phyloP scores from a whole-genome alignment of 164 flowering plant species.

The Vitis cinerea region DNA sequence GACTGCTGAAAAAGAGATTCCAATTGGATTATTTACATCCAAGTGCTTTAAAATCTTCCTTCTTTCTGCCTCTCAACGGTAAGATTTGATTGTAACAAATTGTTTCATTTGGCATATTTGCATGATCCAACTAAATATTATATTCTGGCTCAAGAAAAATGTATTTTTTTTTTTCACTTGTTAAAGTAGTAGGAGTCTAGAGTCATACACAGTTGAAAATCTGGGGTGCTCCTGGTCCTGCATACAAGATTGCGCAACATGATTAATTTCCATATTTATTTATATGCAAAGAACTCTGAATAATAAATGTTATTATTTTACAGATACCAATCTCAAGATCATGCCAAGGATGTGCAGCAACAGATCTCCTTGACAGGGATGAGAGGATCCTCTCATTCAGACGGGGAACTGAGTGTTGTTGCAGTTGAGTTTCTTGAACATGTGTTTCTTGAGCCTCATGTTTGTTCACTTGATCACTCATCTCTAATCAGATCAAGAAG shows the following conservation, averaged over 20 bases:
- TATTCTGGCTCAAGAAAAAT: too few relatives aligned
- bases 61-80: too few relatives aligned
- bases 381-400: constrained; percentile 75
- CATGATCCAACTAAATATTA: too few relatives aligned
- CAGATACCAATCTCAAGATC: constrained; percentile 76
- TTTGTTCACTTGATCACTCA: constrained; percentile 31
- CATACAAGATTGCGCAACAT: constrained; percentile 14
- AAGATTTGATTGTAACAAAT: too few relatives aligned
- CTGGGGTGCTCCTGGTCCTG: constrained; percentile 71
- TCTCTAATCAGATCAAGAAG: constrained; percentile 14
- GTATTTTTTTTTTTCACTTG: too few relatives aligned
- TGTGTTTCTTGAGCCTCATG: constrained; percentile 6
- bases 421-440: neutral
- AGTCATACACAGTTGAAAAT: constrained; percentile 54
- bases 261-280: neutral
- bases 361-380: constrained; percentile 71
- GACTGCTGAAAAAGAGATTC: neutral
- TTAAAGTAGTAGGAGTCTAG: neutral
- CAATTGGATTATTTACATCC: too few relatives aligned
- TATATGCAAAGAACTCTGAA: neutral
- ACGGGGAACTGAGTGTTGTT: constrained; percentile 32
- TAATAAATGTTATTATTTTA: neutral
- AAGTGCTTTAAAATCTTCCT: too few relatives aligned
- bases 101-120: too few relatives aligned
- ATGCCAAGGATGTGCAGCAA: constrained; percentile 89